phyloP scores from a whole-genome alignment of 108 stramenopile genomes.

The Skeletonema potamos region DNA sequence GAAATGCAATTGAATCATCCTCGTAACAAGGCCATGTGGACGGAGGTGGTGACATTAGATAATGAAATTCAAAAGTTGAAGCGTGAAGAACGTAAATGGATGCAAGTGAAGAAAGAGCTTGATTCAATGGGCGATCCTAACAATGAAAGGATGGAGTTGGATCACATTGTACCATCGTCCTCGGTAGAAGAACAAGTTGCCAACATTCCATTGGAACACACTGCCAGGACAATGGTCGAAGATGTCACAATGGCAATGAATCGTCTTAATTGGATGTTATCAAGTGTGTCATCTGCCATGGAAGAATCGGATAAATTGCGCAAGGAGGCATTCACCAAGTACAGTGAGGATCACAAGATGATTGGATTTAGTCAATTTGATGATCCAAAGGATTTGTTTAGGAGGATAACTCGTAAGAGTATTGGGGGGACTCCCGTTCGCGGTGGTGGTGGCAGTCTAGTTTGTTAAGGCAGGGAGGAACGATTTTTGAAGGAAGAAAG shows the following conservation, averaged over 20 bases:
- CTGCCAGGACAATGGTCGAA: constrained; percentile 33
- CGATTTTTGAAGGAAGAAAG: not conserved
- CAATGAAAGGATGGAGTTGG: constrained; percentile 38
- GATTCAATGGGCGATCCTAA: constrained; percentile 9
- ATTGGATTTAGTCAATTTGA: constrained; percentile 29
- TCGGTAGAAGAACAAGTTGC: not conserved
- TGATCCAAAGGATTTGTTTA: constrained; percentile 45
- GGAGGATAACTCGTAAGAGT: not conserved
- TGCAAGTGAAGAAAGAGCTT: constrained; percentile 28
- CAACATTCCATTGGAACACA: constrained; percentile 18
- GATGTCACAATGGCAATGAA: constrained; percentile 45
- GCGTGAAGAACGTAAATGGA: constrained; percentile 45
- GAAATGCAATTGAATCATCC: constrained; percentile 35
- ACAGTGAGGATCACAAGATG: constrained; percentile 44
- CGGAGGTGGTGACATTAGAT: constrained; percentile 38
- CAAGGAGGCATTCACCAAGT: constrained; percentile 44
- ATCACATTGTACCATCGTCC: not conserved
- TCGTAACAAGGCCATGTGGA: constrained; percentile 49
- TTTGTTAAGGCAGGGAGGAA: not conserved
- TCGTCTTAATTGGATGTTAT: constrained; percentile 38
- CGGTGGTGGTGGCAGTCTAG: too few species aligned
- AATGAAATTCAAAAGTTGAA: constrained; percentile 46
- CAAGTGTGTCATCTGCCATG: constrained; percentile 42
- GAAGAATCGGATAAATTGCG: constrained; percentile 43
- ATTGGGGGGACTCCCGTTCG: not conserved